A percentile compares a stretch with the other conserved stretches of the same genome.
phyloP scores from a whole-genome alignment of 163 green algal species.

The Prototheca cutis region DNA sequence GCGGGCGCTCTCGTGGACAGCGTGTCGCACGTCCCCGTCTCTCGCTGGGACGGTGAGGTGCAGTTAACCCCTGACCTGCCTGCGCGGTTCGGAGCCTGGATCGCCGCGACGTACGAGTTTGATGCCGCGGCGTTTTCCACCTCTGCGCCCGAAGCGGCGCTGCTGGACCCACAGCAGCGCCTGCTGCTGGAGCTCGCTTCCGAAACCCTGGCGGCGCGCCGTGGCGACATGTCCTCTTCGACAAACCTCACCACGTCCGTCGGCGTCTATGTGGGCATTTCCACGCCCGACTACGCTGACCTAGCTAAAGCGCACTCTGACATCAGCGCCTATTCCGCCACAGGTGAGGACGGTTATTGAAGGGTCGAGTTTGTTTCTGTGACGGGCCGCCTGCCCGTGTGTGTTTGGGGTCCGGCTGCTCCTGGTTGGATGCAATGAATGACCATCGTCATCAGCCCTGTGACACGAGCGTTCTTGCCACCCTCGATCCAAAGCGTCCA shows the following conservation, averaged over 20 bases:
- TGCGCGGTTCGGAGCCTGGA: constrained; percentile 32
- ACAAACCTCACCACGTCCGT: not conserved
- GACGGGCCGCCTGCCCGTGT: too few species aligned
- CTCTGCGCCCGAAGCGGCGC: constrained; percentile 33
- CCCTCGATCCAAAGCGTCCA: not conserved
- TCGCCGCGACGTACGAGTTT: constrained; percentile 31
- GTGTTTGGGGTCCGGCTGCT: too few species aligned
- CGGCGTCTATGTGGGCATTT: constrained; percentile 69
- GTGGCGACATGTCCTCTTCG: not conserved
- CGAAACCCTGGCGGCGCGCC: constrained; percentile 22
- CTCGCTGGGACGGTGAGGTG: constrained; percentile 19
- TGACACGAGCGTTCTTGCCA: too few species aligned
- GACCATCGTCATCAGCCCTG: too few species aligned
- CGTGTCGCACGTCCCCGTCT: not conserved
- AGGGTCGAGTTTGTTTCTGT: not conserved
- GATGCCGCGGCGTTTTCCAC: constrained; percentile 36
- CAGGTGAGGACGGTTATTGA: constrained; percentile 23
- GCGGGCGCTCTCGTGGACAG: not conserved
- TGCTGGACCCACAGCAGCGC: constrained; percentile 54
- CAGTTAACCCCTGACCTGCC: constrained; percentile 34
- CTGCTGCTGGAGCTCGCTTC: constrained; percentile 57
- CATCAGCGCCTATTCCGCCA: constrained; percentile 57
- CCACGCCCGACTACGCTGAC: constrained; percentile 58
- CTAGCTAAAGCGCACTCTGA: constrained; percentile 40
- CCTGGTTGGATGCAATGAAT: too few species aligned